A percentile compares a stretch with the other conserved stretches of the same genome.
phyloP scores from a whole-genome alignment of 306 rosid genomes.

The Mucuna pruriens region DNA sequence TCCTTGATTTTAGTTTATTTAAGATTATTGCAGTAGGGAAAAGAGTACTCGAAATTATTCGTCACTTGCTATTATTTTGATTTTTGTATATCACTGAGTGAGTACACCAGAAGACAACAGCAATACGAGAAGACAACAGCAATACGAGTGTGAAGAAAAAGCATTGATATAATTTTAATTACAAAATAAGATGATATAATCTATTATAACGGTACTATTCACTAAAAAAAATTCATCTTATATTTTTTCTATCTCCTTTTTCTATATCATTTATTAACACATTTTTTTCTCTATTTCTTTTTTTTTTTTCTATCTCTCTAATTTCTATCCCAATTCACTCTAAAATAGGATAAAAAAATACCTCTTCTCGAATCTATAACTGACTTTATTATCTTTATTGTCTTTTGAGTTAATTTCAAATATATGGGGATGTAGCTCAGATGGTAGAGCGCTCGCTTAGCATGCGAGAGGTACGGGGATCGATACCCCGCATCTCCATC shows the following conservation, averaged over 20 bases:
- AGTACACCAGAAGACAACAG: background rate
- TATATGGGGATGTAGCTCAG: slow-evolving; percentile 87
- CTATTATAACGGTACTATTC: background rate
- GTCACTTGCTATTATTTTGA: background rate
- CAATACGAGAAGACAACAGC: background rate
- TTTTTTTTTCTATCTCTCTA: too few species aligned
- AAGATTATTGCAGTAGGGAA: background rate
- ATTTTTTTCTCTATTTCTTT: too few species aligned
- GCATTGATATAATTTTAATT: background rate
- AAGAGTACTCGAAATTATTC: background rate
- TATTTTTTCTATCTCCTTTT: too few species aligned
- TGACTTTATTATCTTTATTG: too few species aligned
- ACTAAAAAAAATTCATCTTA: background rate
- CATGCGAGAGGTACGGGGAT: slow-evolving; percentile 97
- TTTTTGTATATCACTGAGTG: background rate
- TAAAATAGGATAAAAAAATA: too few species aligned
- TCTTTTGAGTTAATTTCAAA: too few species aligned
- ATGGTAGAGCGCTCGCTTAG: slow-evolving; percentile 99
- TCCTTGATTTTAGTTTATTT: background rate
- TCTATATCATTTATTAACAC: too few species aligned
- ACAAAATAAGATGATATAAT: background rate
- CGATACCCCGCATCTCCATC: slow-evolving; percentile 91
- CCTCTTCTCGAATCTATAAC: too few species aligned
- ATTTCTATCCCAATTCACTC: too few species aligned
- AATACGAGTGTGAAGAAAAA: background rate